phyloP scores from a whole-genome alignment of 805 yeast species.

The Barnettozyma sp. region DNA sequence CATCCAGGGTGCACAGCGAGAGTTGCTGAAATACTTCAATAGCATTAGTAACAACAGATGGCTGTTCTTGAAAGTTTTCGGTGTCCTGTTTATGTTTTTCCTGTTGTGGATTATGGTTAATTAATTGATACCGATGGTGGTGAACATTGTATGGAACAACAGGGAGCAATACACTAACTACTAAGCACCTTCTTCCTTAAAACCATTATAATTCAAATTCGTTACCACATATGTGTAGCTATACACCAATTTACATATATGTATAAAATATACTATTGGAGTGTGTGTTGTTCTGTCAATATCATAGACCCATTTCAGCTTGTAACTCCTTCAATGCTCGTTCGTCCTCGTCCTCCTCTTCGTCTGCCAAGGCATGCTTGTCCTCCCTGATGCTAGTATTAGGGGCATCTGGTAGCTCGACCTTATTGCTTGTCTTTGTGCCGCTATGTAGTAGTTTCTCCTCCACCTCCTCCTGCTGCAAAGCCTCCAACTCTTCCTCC shows the following conservation, averaged over 20 bases:
- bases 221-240: no score
- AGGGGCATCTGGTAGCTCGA: conserved; percentile 42
- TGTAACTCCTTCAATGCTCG: conserved; percentile 73
- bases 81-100: conserved; percentile 72
- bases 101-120: conserved; percentile 74
- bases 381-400: conserved; percentile 26
- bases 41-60: conserved; percentile 85
- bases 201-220: conserved; percentile 1
- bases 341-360: conserved; percentile 84
- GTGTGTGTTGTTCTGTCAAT: background rate
- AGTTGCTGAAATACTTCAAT: conserved; percentile 82
- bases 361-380: conserved; percentile 33
- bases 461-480: conserved; percentile 23
- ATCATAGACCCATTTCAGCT: conserved; percentile 77
- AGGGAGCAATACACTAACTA: no score
- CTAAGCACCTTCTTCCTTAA: no score
- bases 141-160: no score
- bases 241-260: no score
- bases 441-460: conserved; percentile 45
- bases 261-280: background rate
- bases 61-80: conserved; percentile 85
- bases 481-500: conserved; percentile 12
- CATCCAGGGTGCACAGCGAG: conserved; percentile 91
- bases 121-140: no score
- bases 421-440: conserved; percentile 15